These are phyloP conservation scores for Epichloe sp. DNA, from an alignment of 2,329 filamentous ascomycete species.

Conservation along the genomic window DNA sequence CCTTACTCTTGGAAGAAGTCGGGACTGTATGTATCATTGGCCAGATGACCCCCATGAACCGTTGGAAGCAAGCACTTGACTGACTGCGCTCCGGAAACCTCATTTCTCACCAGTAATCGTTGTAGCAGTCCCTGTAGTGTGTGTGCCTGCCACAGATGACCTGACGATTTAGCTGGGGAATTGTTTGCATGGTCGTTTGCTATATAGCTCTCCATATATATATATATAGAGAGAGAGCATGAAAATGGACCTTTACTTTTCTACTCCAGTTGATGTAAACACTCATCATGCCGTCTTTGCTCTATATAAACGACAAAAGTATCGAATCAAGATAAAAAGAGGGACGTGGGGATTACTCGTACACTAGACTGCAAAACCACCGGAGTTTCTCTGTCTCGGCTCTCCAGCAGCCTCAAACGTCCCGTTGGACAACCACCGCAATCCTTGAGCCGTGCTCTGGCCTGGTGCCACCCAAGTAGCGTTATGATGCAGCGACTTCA, in stretches of 20 bases:
- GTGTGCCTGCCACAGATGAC: too few relatives aligned
- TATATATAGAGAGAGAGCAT: too few relatives aligned
- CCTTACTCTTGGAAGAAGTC: not conserved
- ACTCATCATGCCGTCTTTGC: too few relatives aligned
- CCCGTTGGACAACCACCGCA: slow-evolving; percentile 50
- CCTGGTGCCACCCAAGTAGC: slow-evolving; percentile 56
- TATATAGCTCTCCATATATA: too few relatives aligned
- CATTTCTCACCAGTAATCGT: not conserved
- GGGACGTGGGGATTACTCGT: not conserved
- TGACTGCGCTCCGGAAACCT: not conserved
- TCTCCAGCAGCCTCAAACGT: slow-evolving; percentile 71
- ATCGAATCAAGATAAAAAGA: not conserved
- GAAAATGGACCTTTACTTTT: too few relatives aligned
- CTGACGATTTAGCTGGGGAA: too few relatives aligned
- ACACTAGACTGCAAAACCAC: slow-evolving; percentile 41
- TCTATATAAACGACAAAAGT: too few relatives aligned
- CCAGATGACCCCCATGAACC: not conserved
- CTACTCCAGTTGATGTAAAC: too few relatives aligned
- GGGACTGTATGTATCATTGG: not conserved
- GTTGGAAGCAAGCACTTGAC: not conserved
- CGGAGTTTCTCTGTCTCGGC: slow-evolving; percentile 65
- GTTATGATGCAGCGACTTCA: slow-evolving; percentile 58
- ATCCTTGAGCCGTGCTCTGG: slow-evolving; percentile 57
- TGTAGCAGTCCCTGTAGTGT: not conserved
- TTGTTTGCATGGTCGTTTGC: too few relatives aligned